Evolutionary conservation across 208 protist genomes (phyloP).

Genomic region (Wallacemonas sp.): DNA sequence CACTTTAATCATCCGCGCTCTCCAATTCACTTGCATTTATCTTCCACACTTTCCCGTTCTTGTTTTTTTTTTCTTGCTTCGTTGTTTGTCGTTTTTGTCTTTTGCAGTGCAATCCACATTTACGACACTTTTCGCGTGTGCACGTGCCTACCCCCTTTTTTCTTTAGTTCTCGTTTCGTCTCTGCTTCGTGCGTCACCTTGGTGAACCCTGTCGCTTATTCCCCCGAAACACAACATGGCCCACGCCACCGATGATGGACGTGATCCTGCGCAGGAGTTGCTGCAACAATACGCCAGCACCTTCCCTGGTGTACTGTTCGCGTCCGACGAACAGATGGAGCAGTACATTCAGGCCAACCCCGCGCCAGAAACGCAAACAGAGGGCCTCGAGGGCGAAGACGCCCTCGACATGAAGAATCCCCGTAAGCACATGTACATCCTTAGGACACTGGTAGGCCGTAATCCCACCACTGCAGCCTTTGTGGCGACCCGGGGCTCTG

Average conservation of each 20-base stretch:
- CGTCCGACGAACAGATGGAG: constrained; percentile 65
- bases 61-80: not conserved
- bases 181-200: not conserved
- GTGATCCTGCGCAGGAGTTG: constrained; percentile 42
- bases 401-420: constrained; percentile 55
- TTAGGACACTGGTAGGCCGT: constrained; percentile 73
- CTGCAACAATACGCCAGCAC: constrained; percentile 80
- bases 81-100: not conserved
- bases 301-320: constrained; percentile 82
- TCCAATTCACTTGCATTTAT: constrained; percentile 14
- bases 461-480: constrained; percentile 87
- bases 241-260: constrained; percentile 31
- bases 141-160: not conserved
- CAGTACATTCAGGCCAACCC: constrained; percentile 51
- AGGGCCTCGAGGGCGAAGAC: constrained; percentile 73
- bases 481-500: constrained; percentile 69
- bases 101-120: too few relatives aligned
- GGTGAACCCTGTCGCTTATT: not conserved
- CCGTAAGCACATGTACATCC: constrained; percentile 82
- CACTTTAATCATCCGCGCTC: too few relatives aligned
- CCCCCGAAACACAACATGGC: constrained; percentile 1
- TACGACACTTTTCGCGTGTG: constrained; percentile 5
- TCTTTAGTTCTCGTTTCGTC: not conserved
- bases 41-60: not conserved
- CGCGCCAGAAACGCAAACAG: constrained; percentile 23